Evolutionary conservation across 805 yeast genomes (phyloP).

Genomic region (Kodamaea kakaduensis): DNA sequence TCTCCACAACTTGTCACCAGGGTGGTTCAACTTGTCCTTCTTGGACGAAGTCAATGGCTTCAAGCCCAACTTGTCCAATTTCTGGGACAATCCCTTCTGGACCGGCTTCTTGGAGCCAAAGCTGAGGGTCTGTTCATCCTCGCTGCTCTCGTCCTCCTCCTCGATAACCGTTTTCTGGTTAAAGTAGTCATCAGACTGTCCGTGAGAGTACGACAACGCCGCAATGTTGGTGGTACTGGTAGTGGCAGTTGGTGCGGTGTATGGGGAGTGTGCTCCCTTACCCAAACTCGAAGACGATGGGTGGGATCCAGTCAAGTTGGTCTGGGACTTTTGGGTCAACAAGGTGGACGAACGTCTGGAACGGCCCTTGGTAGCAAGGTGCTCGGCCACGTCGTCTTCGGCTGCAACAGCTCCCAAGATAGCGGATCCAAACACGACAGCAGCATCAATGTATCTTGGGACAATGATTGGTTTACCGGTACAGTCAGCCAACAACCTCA

Average conservation of each 20-base stretch:
- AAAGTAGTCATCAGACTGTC: conserved; percentile 33
- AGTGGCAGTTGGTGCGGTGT: conserved; percentile 79
- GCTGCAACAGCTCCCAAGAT: conserved; percentile 93
- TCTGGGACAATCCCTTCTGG: conserved; percentile 50
- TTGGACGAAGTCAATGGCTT: conserved; percentile 38
- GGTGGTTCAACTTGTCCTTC: conserved; percentile 18
- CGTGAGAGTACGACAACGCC: conserved; percentile 42
- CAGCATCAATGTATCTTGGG: conserved; percentile 93
- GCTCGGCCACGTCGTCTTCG: conserved; percentile 49
- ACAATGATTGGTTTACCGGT: conserved; percentile 88
- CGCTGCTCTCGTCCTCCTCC: conserved; percentile 43
- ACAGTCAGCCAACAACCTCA: conserved; percentile 88
- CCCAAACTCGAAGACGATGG: conserved; percentile 5
- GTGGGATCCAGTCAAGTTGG: conserved; percentile 21
- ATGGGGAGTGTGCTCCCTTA: conserved; percentile 54
- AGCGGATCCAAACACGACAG: conserved; percentile 96
- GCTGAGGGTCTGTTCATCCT: conserved; percentile 48
- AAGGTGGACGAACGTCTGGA: conserved; percentile 34
- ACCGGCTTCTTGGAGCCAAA: conserved; percentile 57
- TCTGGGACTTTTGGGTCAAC: conserved; percentile 27
- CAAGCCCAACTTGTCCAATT: conserved; percentile 32
- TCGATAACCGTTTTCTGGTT: conserved; percentile 19
- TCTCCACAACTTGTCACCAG: conserved; percentile 75
- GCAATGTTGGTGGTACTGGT: conserved; percentile 58
- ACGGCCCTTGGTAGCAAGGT: conserved; percentile 29